Evolutionary conservation across 2,329 filamentous ascomycete species (phyloP), one percentile per base, ranked within the genome.

Genomic region (Cordyceps pruinosa): DNA sequence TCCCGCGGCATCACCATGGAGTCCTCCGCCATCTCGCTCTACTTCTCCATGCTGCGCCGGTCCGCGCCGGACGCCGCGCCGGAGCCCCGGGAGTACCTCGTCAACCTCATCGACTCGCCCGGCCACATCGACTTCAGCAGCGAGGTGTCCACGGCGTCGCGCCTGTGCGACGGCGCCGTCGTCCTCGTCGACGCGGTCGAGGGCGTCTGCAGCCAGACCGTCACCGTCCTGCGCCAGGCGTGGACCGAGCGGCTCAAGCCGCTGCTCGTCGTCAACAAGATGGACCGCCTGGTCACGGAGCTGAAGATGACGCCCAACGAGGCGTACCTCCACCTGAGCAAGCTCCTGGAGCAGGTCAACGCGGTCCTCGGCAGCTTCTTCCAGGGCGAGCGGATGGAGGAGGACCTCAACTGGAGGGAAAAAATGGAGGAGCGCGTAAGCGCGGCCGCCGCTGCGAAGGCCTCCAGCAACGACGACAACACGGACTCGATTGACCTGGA

Each of bases 1-100:
- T 82, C 89, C 17, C 87, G 94, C 62, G 94, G 94, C 57, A 99
- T 99, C 68, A 99, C 94, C n/a, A 99, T 99, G 94, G 94, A 99
- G 72, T 97, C 94, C 0, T 97, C 93, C 6, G 94, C 94, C 61
- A 99, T 99, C 62, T 97, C 94, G 0, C 79, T 99, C 34, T 95
- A 89, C 73, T 99, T 99, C 71, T 95, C 92, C 35, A 90, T 97
- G 81, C 77, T 96, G 55, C 83, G 92, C 63, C 84, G 90, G 63
- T 77, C 83, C 37, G 77, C 82, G 2, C 86, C 87, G 2, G 86
- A 90, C 17, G 83, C 83, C 6, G 68, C 78, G 15, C 87, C 90
- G 0, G 81, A 86, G 65, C 80, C 88, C 21, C 90, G 90, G 68
- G 93, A 99, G 72, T 97, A 96, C 68, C 79, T 99, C 61, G 90